phyloP scores from a whole-genome alignment of 495 filamentous ascomycete species.

The Rostrohypoxylon terebratum region DNA sequence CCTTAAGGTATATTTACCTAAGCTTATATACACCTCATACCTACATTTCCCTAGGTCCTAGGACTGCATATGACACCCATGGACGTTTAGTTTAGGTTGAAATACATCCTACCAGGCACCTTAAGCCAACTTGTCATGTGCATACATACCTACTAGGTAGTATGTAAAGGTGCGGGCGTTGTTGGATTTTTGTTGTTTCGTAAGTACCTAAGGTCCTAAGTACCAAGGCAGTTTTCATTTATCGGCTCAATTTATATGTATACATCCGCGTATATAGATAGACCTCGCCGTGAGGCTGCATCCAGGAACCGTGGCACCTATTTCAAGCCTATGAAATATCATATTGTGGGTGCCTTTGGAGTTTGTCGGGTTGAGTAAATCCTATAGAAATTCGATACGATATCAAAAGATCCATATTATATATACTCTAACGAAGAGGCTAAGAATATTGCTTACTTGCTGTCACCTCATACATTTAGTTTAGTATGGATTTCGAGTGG shows the following conservation, averaged over 20 bases:
- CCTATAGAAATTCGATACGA: not conserved
- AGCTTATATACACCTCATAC: not conserved
- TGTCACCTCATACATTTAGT: not conserved
- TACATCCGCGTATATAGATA: not conserved
- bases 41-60: too few species aligned
- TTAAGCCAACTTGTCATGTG: not conserved
- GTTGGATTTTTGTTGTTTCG: not conserved
- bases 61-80: not conserved
- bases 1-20: conserved; percentile 4
- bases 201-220: too few species aligned
- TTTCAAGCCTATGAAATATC: conserved; percentile 11
- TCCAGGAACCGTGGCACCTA: conserved; percentile 2
- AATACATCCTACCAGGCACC: not conserved
- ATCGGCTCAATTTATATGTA: not conserved
- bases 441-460: conserved; percentile 9
- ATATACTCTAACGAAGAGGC: not conserved
- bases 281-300: conserved; percentile 10
- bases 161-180: not conserved
- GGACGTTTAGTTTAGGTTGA: not conserved
- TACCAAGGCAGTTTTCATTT: too few species aligned
- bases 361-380: not conserved
- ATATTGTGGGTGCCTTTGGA: not conserved
- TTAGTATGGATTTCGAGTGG: not conserved
- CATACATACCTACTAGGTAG: too few species aligned
- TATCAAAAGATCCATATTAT: not conserved